These are phyloP conservation scores for Naganishia sp. DNA, from an alignment of 1,284 basidiomycete species.

Conservation along the genomic window DNA sequence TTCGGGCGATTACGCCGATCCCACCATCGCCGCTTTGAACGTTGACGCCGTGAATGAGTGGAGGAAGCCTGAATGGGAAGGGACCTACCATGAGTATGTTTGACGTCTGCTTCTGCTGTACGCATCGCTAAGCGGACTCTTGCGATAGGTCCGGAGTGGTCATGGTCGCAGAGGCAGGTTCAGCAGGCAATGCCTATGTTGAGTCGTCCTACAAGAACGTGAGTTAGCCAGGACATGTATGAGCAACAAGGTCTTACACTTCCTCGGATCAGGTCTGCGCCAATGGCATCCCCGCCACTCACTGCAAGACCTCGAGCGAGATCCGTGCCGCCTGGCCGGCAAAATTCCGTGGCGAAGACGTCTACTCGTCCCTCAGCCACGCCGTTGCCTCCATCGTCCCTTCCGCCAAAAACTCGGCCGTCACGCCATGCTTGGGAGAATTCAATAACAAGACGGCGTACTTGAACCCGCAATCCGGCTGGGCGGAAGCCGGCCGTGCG, in stretches of 20 bases:
- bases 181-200: constrained; percentile 43
- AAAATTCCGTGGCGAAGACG: constrained; percentile 21
- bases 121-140: neutral
- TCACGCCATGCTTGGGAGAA: constrained; percentile 22
- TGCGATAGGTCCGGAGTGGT: constrained; percentile 46
- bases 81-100: constrained; percentile 75
- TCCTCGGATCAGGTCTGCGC: constrained; percentile 12
- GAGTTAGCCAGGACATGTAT: neutral
- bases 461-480: constrained; percentile 76
- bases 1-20: constrained; percentile 52
- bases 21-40: constrained; percentile 41
- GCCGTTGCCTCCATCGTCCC: constrained; percentile 7
- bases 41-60: constrained; percentile 52
- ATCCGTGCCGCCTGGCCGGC: constrained; percentile 23
- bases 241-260: too few species aligned
- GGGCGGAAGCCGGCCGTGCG: constrained; percentile 77
- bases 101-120: neutral
- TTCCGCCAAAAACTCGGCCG: neutral
- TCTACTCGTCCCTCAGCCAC: constrained; percentile 4
- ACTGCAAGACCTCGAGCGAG: constrained; percentile 13
- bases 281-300: constrained; percentile 23
- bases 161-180: constrained; percentile 36
- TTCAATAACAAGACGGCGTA: constrained; percentile 56
- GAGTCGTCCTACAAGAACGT: constrained; percentile 44
- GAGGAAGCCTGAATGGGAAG: constrained; percentile 62